These are phyloP conservation scores for Umbilicaria muhlenbergii DNA, from an alignment of 495 filamentous ascomycete species.

Conservation along the genomic window DNA sequence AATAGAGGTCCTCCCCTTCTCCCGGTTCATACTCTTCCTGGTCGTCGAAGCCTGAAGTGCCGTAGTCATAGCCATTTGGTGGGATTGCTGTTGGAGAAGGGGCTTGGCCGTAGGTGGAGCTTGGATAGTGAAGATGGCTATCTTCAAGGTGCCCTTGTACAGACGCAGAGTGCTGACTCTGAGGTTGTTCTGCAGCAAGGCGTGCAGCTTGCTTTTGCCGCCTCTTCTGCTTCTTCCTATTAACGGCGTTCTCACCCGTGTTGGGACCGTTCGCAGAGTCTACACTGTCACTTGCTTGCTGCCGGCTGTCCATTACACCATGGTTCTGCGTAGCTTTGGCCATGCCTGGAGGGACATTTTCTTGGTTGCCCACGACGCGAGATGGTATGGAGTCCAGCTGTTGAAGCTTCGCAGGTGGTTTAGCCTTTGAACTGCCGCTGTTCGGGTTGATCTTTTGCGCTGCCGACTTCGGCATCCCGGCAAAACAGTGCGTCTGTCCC, in stretches of 20 bases:
- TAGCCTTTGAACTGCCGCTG: too few relatives aligned
- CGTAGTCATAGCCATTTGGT: slow-evolving; percentile 16
- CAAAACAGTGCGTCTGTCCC: too few relatives aligned
- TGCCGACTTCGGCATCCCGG: too few relatives aligned
- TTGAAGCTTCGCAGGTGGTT: too few relatives aligned
- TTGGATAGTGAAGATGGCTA: slow-evolving; percentile 6
- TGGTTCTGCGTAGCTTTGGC: too few relatives aligned
- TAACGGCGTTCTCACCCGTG: slow-evolving; percentile 29
- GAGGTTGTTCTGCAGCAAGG: slow-evolving; percentile 38
- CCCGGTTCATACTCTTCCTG: slow-evolving; percentile 17
- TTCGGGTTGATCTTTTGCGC: too few relatives aligned
- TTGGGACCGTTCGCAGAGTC: too few relatives aligned
- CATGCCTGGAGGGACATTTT: too few relatives aligned
- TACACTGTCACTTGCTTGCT: too few relatives aligned
- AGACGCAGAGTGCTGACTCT: slow-evolving; percentile 1
- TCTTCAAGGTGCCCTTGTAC: slow-evolving; percentile 6
- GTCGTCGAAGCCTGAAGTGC: slow-evolving; percentile 17
- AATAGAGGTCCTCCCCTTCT: slow-evolving; percentile 26
- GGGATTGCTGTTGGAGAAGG: slow-evolving; percentile 1
- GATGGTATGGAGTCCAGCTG: too few relatives aligned
- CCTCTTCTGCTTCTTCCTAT: slow-evolving; percentile 86
- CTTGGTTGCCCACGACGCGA: too few relatives aligned
- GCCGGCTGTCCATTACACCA: too few relatives aligned
- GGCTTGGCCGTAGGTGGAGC: slow-evolving; percentile 5
- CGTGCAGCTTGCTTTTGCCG: slow-evolving; percentile 62